These are phyloP conservation scores for Vitis vinifera DNA, from an alignment of 164 flowering plant species.

Conservation along the genomic window DNA sequence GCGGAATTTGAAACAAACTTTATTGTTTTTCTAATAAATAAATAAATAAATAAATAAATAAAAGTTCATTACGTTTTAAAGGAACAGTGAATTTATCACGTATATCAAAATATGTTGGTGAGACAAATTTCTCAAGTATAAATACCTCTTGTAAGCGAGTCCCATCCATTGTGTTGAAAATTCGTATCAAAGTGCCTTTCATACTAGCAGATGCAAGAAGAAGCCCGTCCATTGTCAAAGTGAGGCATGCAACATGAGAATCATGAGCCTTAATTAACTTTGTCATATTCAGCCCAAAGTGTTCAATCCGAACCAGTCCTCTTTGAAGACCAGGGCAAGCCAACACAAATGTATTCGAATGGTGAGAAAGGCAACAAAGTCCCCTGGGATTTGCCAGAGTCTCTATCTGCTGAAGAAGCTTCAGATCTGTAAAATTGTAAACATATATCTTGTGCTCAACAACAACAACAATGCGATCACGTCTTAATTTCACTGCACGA, in stretches of 20 bases:
- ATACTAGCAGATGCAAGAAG: conserved; percentile 56
- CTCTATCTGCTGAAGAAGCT: conserved; percentile 57
- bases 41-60: no score
- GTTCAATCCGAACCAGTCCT: conserved; percentile 49
- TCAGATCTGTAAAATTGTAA: conserved; percentile 47
- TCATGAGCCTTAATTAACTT: conserved; percentile 49
- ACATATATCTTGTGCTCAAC: conserved; percentile 54
- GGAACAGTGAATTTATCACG: no score
- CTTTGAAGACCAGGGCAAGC: conserved; percentile 48
- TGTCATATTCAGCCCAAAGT: conserved; percentile 40
- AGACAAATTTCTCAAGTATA: no score
- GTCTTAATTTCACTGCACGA: conserved; percentile 42
- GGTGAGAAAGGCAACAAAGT: conserved; percentile 50
- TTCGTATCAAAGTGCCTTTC: conserved; percentile 52
- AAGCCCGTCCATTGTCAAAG: conserved; percentile 52
- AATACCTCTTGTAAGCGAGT: conserved; percentile 54
- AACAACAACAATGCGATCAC: conserved; percentile 46
- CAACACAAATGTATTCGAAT: conserved; percentile 37
- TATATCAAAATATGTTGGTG: no score
- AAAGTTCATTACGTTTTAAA: no score
- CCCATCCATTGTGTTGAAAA: conserved; percentile 59
- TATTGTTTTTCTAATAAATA: no score
- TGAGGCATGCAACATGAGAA: conserved; percentile 41
- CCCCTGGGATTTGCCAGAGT: conserved; percentile 59
- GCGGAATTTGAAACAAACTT: no score